These are phyloP conservation scores for Podospora pseudocomata DNA, from an alignment of 495 filamentous ascomycete species.

Conservation along the genomic window DNA sequence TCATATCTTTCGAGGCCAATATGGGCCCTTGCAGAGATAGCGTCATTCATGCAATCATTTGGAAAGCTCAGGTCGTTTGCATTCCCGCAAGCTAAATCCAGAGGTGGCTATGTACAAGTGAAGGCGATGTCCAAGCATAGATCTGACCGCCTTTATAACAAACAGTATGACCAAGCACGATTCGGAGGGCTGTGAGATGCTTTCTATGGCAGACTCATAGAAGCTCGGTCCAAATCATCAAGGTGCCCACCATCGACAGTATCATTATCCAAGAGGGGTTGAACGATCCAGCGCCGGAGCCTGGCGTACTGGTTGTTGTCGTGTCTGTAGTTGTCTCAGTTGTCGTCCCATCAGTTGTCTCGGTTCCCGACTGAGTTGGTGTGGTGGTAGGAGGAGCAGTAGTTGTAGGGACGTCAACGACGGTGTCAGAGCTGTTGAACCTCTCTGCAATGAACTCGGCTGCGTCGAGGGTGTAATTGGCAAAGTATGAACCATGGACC, in stretches of 20 bases:
- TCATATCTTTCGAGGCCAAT: too few species aligned
- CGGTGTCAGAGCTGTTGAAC: slow-evolving; percentile 15
- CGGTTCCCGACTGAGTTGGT: not conserved
- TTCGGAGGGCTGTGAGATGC: not conserved
- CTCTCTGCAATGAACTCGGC: slow-evolving; percentile 23
- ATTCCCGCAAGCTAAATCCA: too few species aligned
- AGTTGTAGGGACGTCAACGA: not conserved
- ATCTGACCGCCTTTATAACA: too few species aligned
- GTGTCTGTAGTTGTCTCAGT: not conserved
- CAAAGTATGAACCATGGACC: slow-evolving; percentile 26
- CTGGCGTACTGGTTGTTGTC: not conserved
- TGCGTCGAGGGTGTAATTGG: slow-evolving; percentile 21
- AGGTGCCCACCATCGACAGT: not conserved
- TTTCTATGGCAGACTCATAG: not conserved
- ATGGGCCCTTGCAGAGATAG: too few species aligned
- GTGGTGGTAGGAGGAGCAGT: not conserved
- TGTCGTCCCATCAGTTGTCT: not conserved
- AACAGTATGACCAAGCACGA: too few species aligned
- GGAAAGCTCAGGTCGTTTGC: too few species aligned
- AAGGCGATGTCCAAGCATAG: too few species aligned
- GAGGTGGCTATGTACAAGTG: too few species aligned
- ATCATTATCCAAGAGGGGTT: not conserved
- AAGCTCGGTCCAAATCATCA: not conserved
- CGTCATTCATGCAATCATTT: too few species aligned
- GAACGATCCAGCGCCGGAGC: not conserved